Conservation (phyloP, 2,329 filamentous ascomycete species). For the Endothia cerciana region DNA sequence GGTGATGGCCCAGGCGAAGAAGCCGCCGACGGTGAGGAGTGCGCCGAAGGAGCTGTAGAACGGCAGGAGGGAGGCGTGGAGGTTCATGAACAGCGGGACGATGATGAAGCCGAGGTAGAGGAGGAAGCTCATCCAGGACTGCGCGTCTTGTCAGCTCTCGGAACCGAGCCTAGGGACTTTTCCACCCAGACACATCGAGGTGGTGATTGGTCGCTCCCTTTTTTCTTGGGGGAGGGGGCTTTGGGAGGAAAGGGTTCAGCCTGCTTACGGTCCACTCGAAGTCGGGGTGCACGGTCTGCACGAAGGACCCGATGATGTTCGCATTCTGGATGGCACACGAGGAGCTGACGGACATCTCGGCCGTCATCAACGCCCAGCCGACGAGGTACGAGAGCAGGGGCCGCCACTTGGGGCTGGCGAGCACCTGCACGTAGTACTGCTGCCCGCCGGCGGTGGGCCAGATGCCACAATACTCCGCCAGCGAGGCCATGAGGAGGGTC, state of each 20-base stretch:
- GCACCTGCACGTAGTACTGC: slow-evolving; percentile 13
- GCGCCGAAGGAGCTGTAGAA: slow-evolving; percentile 15
- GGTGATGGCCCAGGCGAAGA: slow-evolving; percentile 17
- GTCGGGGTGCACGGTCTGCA: slow-evolving; percentile 12
- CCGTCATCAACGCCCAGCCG: slow-evolving; percentile 12
- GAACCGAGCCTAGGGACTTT: too few relatives aligned
- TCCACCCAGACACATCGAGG: too few relatives aligned
- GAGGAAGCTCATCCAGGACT: slow-evolving; percentile 14
- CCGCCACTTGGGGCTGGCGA: slow-evolving; percentile 15
- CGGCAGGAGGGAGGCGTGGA: neutral
- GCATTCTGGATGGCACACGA: slow-evolving; percentile 11
- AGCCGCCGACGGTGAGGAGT: slow-evolving; percentile 11
- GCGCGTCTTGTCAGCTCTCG: neutral
- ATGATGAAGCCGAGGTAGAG: slow-evolving; percentile 12
- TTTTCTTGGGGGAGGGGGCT: neutral
- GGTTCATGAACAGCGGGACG: slow-evolving; percentile 12
- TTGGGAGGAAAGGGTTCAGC: neutral
- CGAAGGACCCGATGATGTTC: slow-evolving; percentile 10
- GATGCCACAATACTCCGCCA: slow-evolving; percentile 15
- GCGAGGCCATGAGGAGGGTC: slow-evolving; percentile 13
- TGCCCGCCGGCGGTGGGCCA: slow-evolving; percentile 12
- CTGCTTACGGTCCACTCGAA: slow-evolving; percentile 9
- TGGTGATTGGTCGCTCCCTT: too few relatives aligned
- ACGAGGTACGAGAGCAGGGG: slow-evolving; percentile 14
- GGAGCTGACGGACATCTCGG: slow-evolving; percentile 11